These are phyloP conservation scores for Alloascoidea africana DNA, from an alignment of 805 yeast genomes.

Conservation along the genomic window DNA sequence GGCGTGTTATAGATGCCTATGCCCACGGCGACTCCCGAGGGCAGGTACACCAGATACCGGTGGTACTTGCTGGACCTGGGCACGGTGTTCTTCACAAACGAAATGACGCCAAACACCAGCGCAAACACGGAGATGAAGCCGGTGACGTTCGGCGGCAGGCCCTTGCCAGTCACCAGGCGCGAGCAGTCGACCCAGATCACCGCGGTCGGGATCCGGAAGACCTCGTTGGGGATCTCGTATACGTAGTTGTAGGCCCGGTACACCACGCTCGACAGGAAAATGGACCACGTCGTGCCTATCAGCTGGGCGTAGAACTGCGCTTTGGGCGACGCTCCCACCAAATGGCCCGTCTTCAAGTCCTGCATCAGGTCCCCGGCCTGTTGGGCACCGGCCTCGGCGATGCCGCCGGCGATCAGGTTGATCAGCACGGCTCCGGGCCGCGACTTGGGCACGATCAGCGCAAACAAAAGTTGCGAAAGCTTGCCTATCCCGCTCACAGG, in stretches of 20 bases:
- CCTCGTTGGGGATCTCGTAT: constrained; percentile 71
- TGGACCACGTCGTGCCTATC: constrained; percentile 78
- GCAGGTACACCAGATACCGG: constrained; percentile 35
- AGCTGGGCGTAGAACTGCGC: constrained; percentile 88
- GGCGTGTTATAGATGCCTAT: constrained; percentile 93
- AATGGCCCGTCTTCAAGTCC: constrained; percentile 87
- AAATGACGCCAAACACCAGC: constrained; percentile 47
- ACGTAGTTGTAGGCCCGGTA: constrained; percentile 70
- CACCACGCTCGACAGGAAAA: constrained; percentile 64
- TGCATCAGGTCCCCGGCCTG: constrained; percentile 98
- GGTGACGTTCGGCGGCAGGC: constrained; percentile 68
- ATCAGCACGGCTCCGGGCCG: constrained; percentile 75
- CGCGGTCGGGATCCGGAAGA: constrained; percentile 88
- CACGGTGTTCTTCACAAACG: constrained; percentile 46
- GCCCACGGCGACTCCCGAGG: constrained; percentile 95
- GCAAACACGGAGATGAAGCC: constrained; percentile 50
- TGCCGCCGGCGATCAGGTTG: constrained; percentile 88
- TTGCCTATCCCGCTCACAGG: constrained; percentile 97
- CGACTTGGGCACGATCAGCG: constrained; percentile 55
- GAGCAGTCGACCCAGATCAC: constrained; percentile 96
- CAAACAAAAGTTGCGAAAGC: constrained; percentile 78
- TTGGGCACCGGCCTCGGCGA: constrained; percentile 97
- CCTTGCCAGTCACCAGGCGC: constrained; percentile 79
- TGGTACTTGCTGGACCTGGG: constrained; percentile 19
- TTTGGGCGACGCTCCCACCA: constrained; percentile 80